Base-by-base conservation (phyloP, 768 basidiomycete genomes). In the Phanerochaete sordida region DNA sequence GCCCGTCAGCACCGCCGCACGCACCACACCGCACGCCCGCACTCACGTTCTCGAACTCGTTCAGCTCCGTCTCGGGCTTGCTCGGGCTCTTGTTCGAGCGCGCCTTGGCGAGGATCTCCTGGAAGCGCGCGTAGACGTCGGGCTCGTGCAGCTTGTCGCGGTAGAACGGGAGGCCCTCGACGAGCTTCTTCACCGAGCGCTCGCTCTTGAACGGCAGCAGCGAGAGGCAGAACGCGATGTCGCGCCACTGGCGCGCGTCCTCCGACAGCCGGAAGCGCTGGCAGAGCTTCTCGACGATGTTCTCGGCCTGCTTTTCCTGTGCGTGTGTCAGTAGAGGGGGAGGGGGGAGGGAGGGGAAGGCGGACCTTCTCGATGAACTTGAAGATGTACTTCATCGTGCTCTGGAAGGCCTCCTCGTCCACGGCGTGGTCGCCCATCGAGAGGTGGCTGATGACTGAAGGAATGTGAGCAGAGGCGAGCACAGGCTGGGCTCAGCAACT, bases 281-380 rank as follows among this genome's bases (percentile, higher is more conserved):
- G 68, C 97, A 99, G 1, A 99, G 85, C 71, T 98, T 99, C 68
- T 99, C 96, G 56, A 98, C 92, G 62, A 99, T 93, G 68, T 83
- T 90, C 74, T 98, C 96, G 0, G 96, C 95, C 84, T 97, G 96
- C 75, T 96, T 98, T 75, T 98, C 95, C 94, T 96, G 67, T 15
- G 28, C 27, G 11, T 21, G 21, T 27, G 26, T 26, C 1, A 12
- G n/a, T 9, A 13, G 24, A 15, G 43, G 21, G 2, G 5, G 3
- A n/a, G 12, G 4, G 4, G 4, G 19, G 4, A 51, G 47, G 55
- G 19, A 31, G 5, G 13, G 0, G 3, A 11, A 15, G 26, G 63
- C 81, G 13, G 0, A 87, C 95, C 84, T 99, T 98, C 73, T 98
- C 96, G 65, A 99, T 94, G 72, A 95, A 99, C 0, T 84, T 82